Evolutionary conservation across 2,329 filamentous ascomycete species (phyloP).

Genomic region (Pseudogymnoascus sp.): DNA sequence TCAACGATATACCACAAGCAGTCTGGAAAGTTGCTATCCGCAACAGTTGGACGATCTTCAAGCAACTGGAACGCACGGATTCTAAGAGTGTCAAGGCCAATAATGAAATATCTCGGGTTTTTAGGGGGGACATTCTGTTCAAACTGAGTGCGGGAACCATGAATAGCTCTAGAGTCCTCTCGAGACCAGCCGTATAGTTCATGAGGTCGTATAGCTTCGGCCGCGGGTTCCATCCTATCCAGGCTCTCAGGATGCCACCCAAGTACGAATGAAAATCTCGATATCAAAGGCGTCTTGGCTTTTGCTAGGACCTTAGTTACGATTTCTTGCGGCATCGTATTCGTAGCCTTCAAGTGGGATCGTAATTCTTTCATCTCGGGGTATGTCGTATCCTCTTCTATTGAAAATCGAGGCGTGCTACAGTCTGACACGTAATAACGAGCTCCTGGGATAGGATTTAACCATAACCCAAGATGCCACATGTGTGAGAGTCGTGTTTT

Average conservation of each 20-base stretch:
- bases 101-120: background rate
- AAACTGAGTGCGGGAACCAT: background rate
- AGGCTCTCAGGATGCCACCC: background rate
- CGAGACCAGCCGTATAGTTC: background rate
- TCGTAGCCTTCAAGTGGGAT: background rate
- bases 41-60: background rate
- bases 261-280: slow-evolving; percentile 3
- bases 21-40: background rate
- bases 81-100: background rate
- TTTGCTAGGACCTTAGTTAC: background rate
- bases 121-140: background rate
- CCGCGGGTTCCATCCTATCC: background rate
- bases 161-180: background rate
- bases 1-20: slow-evolving; percentile 7
- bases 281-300: background rate
- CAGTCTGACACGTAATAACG: background rate
- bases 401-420: background rate
- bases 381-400: background rate
- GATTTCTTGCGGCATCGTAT: background rate
- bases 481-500: background rate
- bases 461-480: slow-evolving; percentile 7
- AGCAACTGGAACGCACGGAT: slow-evolving; percentile 1
- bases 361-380: background rate
- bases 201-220: background rate
- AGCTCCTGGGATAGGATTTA: background rate